phyloP scores from a whole-genome alignment of 2,329 filamentous ascomycete species.

The Ramichloridium luteum region DNA sequence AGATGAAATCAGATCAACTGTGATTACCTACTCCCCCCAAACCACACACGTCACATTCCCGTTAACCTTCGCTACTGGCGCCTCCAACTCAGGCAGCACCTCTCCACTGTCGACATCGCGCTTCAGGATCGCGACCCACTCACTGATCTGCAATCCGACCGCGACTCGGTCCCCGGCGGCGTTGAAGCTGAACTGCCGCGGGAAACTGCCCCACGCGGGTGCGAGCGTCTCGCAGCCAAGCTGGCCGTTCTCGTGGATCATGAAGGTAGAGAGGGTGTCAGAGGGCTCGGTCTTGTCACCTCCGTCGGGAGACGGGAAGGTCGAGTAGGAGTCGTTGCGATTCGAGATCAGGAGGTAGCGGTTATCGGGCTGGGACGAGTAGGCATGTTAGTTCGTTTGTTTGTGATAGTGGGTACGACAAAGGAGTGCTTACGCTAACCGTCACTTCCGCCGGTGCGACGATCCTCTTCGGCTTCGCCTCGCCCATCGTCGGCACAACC shows the following conservation, averaged over 20 bases:
- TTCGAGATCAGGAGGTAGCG: conserved; percentile 57
- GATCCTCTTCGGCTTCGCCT: conserved; percentile 30
- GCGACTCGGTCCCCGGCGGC: conserved; percentile 51
- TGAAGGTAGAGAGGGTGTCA: conserved; percentile 53
- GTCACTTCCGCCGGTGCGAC: conserved; percentile 46
- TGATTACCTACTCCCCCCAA: too few species aligned
- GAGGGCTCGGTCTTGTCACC: conserved; percentile 26
- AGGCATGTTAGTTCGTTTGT: background rate
- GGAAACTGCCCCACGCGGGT: conserved; percentile 52
- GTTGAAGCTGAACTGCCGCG: conserved; percentile 58
- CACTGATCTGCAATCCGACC: conserved; percentile 51
- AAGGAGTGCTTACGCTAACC: conserved; percentile 23
- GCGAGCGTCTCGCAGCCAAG: conserved; percentile 45
- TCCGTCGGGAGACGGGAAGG: conserved; percentile 31
- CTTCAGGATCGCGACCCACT: conserved; percentile 48
- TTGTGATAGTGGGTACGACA: background rate
- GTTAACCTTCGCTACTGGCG: too few species aligned
- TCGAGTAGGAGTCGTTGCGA: conserved; percentile 48
- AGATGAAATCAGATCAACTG: too few species aligned
- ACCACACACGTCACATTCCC: too few species aligned
- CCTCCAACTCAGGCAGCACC: too few species aligned
- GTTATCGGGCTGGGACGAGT: conserved; percentile 27
- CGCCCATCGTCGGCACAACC: conserved; percentile 33
- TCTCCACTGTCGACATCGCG: conserved; percentile 48
- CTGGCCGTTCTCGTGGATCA: conserved; percentile 44